Evolutionary conservation across 495 filamentous ascomycete species (phyloP), one percentile per base, ranked within the genome.

Genomic region (Neurospora africana): DNA sequence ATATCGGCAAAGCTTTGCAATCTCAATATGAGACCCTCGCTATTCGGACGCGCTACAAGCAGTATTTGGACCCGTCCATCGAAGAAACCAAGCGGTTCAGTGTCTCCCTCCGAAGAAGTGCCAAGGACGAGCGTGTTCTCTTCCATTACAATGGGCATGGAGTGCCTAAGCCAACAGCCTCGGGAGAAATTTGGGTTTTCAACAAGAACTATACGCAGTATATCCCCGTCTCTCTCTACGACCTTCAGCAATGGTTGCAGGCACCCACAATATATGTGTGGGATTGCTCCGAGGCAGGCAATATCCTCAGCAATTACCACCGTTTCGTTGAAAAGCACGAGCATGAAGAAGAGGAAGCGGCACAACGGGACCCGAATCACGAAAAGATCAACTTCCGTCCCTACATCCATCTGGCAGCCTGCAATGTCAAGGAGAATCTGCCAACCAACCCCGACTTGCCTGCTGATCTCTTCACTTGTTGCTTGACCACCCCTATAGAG

Each of bases 121-220:
- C 96, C 37, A 97, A 97, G 80, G 94, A 98, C 69, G 95, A 99
- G 81, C 86, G 95, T 38, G 92, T 98, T 5, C 85, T 99, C 5
- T 93, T 98, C 76, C 95, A 99, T 79, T 99, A 98, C 84, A 99
- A 99, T 75, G 95, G 95, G 35, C 95, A 99, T 79, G 95, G 95
- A 30, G 95, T 99, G n/a, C 95, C 95, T 6, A 91, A 97, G 75
- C 95, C 95, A 37, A 99, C 95, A 5, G 88, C 91, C 5, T 98
- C 95, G 4, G 95, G 95, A 11, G 95, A 99, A 80, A 97, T 99
- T 15, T 99, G 95, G 95, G 96, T 98, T 3, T 99, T 99, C 82
- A 99, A 99, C 82, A 94, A 93, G 73, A 97, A 92, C 75, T 99
- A 97, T 78, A 99, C 95, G 0, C 95, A 99, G 80, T 99, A 99